Conservation (phyloP, 2,329 filamentous ascomycete species). For the Penicillium olsonii region DNA sequence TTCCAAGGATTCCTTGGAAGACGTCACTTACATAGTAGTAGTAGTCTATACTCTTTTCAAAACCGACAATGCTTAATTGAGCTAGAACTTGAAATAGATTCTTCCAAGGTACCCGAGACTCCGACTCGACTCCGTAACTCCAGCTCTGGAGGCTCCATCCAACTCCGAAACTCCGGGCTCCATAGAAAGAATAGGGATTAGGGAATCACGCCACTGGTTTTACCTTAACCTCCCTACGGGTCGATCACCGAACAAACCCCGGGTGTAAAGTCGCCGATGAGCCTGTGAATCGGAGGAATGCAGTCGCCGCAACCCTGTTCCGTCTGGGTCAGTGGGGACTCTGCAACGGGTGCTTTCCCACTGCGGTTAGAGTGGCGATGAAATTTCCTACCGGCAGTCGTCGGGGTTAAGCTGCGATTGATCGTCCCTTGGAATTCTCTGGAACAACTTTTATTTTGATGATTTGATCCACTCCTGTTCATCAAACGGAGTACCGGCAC, state of each 20-base stretch:
- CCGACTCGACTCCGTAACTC: too few relatives aligned
- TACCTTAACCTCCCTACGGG: background rate
- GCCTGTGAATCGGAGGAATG: background rate
- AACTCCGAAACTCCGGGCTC: too few relatives aligned
- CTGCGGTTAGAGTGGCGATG: background rate
- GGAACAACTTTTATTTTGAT: slow-evolving; percentile 2
- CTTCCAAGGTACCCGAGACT: too few relatives aligned
- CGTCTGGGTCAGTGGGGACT: background rate
- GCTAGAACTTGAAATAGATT: too few relatives aligned
- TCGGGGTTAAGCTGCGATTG: background rate
- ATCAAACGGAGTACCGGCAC: slow-evolving; percentile 3
- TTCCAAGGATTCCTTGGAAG: too few relatives aligned
- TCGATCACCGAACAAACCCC: background rate
- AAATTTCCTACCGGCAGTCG: background rate
- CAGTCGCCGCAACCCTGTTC: background rate
- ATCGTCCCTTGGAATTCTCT: slow-evolving; percentile 6
- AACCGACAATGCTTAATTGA: too few relatives aligned
- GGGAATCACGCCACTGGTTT: too few relatives aligned
- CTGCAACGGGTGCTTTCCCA: background rate
- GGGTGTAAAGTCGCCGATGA: background rate
- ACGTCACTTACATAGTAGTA: too few relatives aligned
- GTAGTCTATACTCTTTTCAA: too few relatives aligned
- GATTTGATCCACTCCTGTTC: slow-evolving; percentile 1
- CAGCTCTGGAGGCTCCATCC: too few relatives aligned
- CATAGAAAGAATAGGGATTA: too few relatives aligned